Evolutionary conservation across 2,329 filamentous ascomycete species (phyloP).

Genomic region (Fusarium pininemorale): DNA sequence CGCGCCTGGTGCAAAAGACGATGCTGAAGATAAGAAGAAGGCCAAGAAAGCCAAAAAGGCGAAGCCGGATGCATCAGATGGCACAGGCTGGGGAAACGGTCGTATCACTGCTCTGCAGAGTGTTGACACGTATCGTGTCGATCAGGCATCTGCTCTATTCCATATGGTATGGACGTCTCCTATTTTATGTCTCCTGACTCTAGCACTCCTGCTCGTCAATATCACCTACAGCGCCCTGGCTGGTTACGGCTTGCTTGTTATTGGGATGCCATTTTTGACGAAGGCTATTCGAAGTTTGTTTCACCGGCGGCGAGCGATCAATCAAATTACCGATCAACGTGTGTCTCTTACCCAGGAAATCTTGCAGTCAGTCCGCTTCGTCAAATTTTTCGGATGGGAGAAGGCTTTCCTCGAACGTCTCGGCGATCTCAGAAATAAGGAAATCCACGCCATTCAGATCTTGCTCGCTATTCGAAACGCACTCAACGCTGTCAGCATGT

Average conservation of each 20-base stretch:
- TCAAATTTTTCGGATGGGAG: slow-evolving; percentile 98
- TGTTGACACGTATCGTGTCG: slow-evolving; percentile 91
- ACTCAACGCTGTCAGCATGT: slow-evolving; percentile 85
- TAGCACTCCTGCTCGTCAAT: slow-evolving; percentile 85
- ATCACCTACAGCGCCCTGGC: slow-evolving; percentile 89
- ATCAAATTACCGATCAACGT: slow-evolving; percentile 92
- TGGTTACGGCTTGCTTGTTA: slow-evolving; percentile 82
- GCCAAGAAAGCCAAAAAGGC: slow-evolving; percentile 51
- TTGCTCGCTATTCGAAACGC: slow-evolving; percentile 84
- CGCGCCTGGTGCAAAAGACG: slow-evolving; percentile 55
- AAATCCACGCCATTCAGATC: slow-evolving; percentile 86
- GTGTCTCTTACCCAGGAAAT: slow-evolving; percentile 94
- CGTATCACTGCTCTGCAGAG: slow-evolving; percentile 94
- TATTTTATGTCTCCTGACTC: slow-evolving; percentile 78
- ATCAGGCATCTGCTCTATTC: slow-evolving; percentile 87
- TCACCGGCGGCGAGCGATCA: slow-evolving; percentile 79
- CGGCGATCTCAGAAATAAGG: slow-evolving; percentile 74
- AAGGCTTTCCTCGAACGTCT: slow-evolving; percentile 83
- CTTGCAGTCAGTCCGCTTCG: slow-evolving; percentile 87
- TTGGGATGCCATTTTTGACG: slow-evolving; percentile 81
- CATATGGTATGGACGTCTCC: slow-evolving; percentile 93
- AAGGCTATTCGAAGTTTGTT: slow-evolving; percentile 81
- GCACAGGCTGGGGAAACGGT: slow-evolving; percentile 89
- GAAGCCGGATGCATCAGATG: slow-evolving; percentile 62
- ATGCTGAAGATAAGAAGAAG: slow-evolving; percentile 51